Conservation (phyloP, 805 yeast genomes). For the Suhomyces canberraensis region DNA sequence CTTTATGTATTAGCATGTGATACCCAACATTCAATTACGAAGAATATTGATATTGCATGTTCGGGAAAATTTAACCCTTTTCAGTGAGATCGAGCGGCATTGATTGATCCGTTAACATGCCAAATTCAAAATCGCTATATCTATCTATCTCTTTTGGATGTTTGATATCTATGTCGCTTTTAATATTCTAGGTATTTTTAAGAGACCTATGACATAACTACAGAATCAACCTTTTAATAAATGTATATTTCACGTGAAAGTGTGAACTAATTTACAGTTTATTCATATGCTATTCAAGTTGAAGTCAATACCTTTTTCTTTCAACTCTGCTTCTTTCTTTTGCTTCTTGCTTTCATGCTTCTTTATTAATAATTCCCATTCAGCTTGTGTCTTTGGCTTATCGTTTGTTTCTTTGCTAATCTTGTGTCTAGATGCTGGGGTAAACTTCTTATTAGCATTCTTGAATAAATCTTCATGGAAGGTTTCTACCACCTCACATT, state of each 20-base stretch:
- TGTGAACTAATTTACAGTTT: too few species aligned
- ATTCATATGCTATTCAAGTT: conserved; percentile 13
- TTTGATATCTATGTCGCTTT: too few species aligned
- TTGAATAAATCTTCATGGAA: conserved; percentile 57
- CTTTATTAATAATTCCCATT: conserved; percentile 53
- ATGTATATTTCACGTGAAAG: too few species aligned
- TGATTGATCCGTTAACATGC: too few species aligned
- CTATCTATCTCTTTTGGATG: too few species aligned
- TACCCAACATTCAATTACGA: background rate
- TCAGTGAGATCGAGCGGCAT: too few species aligned
- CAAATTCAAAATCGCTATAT: too few species aligned
- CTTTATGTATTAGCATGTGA: conserved; percentile 1
- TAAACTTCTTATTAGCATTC: conserved; percentile 54
- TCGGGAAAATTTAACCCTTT: conserved; percentile 1
- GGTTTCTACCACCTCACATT: conserved; percentile 54
- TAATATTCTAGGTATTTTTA: too few species aligned
- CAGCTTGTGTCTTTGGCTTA: conserved; percentile 51
- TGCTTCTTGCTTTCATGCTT: conserved; percentile 41
- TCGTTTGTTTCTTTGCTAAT: conserved; percentile 54
- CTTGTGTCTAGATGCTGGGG: conserved; percentile 57
- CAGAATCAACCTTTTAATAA: too few species aligned
- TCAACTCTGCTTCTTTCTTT: conserved; percentile 48
- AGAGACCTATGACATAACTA: too few species aligned
- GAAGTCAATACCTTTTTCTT: conserved; percentile 57
- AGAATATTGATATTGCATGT: background rate